Evolutionary conservation across 2,329 filamentous ascomycete species (phyloP).

Genomic region (Fusarium phyllophilum): DNA sequence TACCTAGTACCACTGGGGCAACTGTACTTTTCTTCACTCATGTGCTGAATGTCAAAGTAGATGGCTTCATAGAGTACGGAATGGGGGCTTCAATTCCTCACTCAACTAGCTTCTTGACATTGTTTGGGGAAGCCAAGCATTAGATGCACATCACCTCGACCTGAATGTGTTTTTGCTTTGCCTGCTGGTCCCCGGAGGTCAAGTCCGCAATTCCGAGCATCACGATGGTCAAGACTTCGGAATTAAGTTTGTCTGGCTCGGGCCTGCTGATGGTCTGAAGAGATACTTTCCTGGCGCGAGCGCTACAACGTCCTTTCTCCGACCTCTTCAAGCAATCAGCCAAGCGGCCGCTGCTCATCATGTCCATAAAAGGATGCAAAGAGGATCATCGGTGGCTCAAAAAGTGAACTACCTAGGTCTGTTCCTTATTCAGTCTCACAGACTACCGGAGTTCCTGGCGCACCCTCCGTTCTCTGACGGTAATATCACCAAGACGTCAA

Average conservation of each 20-base stretch:
- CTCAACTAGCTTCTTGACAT: background rate
- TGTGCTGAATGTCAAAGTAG: background rate
- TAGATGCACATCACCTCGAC: background rate
- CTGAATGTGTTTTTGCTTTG: no score
- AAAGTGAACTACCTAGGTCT: constrained; percentile 19
- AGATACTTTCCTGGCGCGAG: constrained; percentile 23
- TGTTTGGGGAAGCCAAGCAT: constrained; percentile 8
- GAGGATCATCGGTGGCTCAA: constrained; percentile 30
- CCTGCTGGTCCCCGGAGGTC: background rate
- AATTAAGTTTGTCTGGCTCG: background rate
- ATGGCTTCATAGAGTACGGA: background rate
- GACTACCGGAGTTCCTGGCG: constrained; percentile 2
- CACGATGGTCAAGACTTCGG: background rate
- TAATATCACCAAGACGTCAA: background rate
- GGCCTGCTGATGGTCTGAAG: background rate
- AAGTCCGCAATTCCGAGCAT: background rate
- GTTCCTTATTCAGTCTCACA: background rate
- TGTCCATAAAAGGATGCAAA: background rate
- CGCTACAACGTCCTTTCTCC: constrained; percentile 34
- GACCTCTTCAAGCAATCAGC: background rate
- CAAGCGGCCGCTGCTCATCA: background rate
- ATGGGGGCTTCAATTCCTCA: background rate
- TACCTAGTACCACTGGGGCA: background rate
- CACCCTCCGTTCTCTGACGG: constrained; percentile 1
- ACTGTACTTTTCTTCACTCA: background rate